Evolutionary conservation across 352 stramenopile genomes (phyloP).

Genomic region (Phytopythium boreale): DNA sequence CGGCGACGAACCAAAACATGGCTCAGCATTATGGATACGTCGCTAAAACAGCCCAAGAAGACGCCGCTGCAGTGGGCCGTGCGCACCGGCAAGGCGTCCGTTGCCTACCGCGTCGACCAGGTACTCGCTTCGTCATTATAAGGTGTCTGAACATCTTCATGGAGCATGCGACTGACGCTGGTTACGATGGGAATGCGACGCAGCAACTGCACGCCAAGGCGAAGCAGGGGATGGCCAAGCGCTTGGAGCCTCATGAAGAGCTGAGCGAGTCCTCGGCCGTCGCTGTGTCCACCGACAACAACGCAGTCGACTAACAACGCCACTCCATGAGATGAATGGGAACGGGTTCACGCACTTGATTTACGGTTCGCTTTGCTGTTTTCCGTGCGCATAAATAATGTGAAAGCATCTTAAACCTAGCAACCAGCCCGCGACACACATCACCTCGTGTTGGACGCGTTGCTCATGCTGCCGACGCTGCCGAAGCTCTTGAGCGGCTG

Average conservation of each 20-base stretch:
- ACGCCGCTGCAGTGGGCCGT: conserved; percentile 75
- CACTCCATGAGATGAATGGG: background rate
- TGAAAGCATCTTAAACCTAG: background rate
- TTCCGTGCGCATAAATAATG: conserved; percentile 13
- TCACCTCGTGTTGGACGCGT: conserved; percentile 21
- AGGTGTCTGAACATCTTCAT: background rate
- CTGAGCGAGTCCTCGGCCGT: background rate
- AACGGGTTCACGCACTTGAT: background rate
- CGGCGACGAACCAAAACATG: background rate
- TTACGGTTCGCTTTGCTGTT: background rate
- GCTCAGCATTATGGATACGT: background rate
- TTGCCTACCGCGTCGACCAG: conserved; percentile 76
- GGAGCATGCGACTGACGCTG: background rate
- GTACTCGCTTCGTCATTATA: conserved; percentile 11
- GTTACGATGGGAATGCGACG: background rate
- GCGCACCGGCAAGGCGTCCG: conserved; percentile 57
- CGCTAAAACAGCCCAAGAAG: conserved; percentile 39
- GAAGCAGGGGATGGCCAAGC: conserved; percentile 22
- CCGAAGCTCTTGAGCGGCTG: conserved; percentile 58
- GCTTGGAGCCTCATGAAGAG: conserved; percentile 6
- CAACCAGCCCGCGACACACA: background rate
- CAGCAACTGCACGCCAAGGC: conserved; percentile 49
- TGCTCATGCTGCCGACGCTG: conserved; percentile 58
- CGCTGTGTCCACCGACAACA: background rate
- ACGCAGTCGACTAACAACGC: background rate